These are phyloP conservation scores for Phytophthora sansomeana DNA, from an alignment of 352 stramenopile genomes.

Conservation along the genomic window DNA sequence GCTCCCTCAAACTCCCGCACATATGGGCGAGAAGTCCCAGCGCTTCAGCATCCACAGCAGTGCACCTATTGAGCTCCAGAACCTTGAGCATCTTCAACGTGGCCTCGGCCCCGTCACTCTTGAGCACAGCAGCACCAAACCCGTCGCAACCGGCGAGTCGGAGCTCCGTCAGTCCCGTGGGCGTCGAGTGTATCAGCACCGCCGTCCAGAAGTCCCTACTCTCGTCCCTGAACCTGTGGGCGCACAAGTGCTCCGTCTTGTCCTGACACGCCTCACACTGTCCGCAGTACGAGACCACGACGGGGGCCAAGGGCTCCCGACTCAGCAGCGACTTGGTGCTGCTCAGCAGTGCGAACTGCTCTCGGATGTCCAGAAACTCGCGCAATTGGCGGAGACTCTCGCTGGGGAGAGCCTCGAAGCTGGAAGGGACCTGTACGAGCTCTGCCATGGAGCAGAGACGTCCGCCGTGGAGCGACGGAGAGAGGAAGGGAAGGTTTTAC, in stretches of 20 bases:
- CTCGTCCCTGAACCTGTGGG: conserved; percentile 38
- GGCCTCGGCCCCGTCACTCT: conserved; percentile 21
- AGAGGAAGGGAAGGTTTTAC: conserved; percentile 10
- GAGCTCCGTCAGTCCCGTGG: conserved; percentile 54
- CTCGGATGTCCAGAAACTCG: conserved; percentile 57
- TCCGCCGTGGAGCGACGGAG: not conserved
- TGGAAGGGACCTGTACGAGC: not conserved
- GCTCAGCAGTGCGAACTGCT: conserved; percentile 69
- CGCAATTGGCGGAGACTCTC: conserved; percentile 70
- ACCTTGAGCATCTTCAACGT: conserved; percentile 58
- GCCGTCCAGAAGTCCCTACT: conserved; percentile 61
- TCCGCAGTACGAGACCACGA: conserved; percentile 70
- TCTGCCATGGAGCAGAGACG: conserved; percentile 15
- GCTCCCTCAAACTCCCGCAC: conserved; percentile 62
- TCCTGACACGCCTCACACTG: conserved; percentile 53
- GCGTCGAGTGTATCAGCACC: conserved; percentile 49
- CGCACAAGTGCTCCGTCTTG: conserved; percentile 70
- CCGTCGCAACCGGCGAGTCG: conserved; percentile 60
- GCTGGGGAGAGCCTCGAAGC: conserved; percentile 38
- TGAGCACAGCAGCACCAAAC: conserved; percentile 54
- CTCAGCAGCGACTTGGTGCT: conserved; percentile 45
- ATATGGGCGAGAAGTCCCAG: conserved; percentile 47
- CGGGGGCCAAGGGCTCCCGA: conserved; percentile 50
- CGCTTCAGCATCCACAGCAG: conserved; percentile 50
- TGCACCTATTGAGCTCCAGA: conserved; percentile 71